Conservation (phyloP, 306 rosid species). For the Albizia julibrissin region DNA sequence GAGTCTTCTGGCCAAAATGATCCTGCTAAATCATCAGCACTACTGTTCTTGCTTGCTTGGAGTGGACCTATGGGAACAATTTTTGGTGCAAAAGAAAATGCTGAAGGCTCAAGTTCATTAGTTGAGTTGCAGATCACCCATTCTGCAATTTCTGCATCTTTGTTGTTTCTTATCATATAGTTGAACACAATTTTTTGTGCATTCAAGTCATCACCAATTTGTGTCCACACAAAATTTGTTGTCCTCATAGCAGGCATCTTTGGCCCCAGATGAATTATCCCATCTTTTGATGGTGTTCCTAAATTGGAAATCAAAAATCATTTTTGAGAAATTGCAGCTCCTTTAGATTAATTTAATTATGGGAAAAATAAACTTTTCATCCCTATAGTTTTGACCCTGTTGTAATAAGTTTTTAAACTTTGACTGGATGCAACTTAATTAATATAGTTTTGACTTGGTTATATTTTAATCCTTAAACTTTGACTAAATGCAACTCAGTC, state of each 20-base stretch:
- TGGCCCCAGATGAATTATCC: slow-evolving; percentile 30
- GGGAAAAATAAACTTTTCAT: too few relatives aligned
- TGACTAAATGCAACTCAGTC: too few relatives aligned
- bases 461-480: too few relatives aligned
- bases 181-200: slow-evolving; percentile 27
- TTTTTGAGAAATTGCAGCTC: background rate
- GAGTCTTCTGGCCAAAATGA: slow-evolving; percentile 38
- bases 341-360: too few relatives aligned
- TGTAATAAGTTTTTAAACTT: too few relatives aligned
- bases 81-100: slow-evolving; percentile 28
- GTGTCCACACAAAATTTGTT: slow-evolving; percentile 27
- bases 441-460: too few relatives aligned
- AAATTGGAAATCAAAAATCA: background rate
- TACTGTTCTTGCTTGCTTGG: slow-evolving; percentile 18
- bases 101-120: slow-evolving; percentile 32
- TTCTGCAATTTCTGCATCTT: slow-evolving; percentile 11
- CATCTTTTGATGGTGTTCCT: slow-evolving; percentile 33
- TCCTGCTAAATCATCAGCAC: background rate
- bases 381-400: too few relatives aligned
- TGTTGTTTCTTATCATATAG: background rate
- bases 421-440: too few relatives aligned
- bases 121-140: slow-evolving; percentile 47
- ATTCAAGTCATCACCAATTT: background rate
- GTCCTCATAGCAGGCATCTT: slow-evolving; percentile 38
- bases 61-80: slow-evolving; percentile 45